Evolutionary conservation across 1,284 basidiomycete species (phyloP), one percentile per base, ranked within the genome.

Genomic region (Sparassis latifolia): DNA sequence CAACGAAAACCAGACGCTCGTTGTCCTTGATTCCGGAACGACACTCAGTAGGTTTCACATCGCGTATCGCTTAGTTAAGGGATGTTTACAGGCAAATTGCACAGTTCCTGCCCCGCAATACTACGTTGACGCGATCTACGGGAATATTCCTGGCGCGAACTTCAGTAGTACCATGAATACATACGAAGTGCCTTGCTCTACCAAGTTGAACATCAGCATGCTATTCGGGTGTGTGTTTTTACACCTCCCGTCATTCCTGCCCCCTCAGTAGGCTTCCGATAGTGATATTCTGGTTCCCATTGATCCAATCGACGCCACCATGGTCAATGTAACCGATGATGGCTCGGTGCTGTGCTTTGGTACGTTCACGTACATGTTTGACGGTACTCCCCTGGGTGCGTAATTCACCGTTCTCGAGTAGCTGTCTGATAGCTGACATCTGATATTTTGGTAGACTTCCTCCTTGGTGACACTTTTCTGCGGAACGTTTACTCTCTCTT

Each of bases 61-160:
- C 30, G 33, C 28, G 43, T 46, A 3, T 32, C 55, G 37, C 46
- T 60, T 28, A 57, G 58, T 48, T 53, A 54, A 3, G 59, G 59
- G 7, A 56, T 57, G 2, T 40, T 54, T 3, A 37, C 37, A 10
- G 52, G 58, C 58, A 40, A 20, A 51, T 49, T 2, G 6, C 5
- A 2, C 31, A 61, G 59, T 49, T 3, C 46, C 43, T 3, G 59
- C 52, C 5, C 56, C 56, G 10, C 30, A 10, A 12, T 53, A 48
- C 39, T 57, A 58, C 42, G 56, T 56, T 10, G 55, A 62, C 37
- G 55, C 56, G 4, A 52, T 62, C 38, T 62, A 60, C 48, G 48
- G 50, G 42, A 42, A 55, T 38, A 7, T 59, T 6, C 56, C 61
- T 9, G 58, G 59, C 0, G 55, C 58, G 2, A 29, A 32, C 7